Conservation (phyloP, 1,284 basidiomycete genomes). For the Cutaneotrichosporon sp. region DNA sequence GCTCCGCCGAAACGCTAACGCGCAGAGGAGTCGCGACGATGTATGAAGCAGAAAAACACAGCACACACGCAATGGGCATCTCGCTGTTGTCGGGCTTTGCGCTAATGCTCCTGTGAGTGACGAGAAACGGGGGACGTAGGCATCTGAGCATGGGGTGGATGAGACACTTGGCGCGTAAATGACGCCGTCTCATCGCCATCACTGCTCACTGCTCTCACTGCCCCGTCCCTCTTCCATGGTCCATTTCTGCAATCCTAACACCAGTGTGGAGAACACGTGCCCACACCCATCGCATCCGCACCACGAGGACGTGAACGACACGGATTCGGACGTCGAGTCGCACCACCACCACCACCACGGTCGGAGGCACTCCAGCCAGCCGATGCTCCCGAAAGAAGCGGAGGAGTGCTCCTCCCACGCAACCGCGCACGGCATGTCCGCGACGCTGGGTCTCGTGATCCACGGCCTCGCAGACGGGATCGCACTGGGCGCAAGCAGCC, state of each 20-base stretch:
- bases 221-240: no score
- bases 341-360: conserved; percentile 8
- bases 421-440: conserved; percentile 53
- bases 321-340: conserved; percentile 14
- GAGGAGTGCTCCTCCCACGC: conserved; percentile 13
- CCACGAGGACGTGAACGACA: conserved; percentile 1
- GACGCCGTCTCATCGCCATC: no score
- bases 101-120: conserved; percentile 69
- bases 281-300: conserved; percentile 37
- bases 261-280: conserved; percentile 43
- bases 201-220: no score
- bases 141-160: no score
- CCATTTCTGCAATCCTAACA: neutral
- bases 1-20: no score
- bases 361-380: neutral
- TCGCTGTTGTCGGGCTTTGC: conserved; percentile 74
- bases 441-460: conserved; percentile 76
- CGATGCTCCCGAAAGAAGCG: conserved; percentile 12
- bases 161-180: no score
- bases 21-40: conserved; percentile 49
- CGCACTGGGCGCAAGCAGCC: conserved; percentile 66
- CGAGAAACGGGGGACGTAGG: neutral
- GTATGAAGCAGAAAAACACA: conserved; percentile 46
- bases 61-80: conserved; percentile 58
- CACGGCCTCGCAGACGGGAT: conserved; percentile 87